Evolutionary conservation across 257 asterid species (phyloP).

Genomic region (Penstemon eatonii): DNA sequence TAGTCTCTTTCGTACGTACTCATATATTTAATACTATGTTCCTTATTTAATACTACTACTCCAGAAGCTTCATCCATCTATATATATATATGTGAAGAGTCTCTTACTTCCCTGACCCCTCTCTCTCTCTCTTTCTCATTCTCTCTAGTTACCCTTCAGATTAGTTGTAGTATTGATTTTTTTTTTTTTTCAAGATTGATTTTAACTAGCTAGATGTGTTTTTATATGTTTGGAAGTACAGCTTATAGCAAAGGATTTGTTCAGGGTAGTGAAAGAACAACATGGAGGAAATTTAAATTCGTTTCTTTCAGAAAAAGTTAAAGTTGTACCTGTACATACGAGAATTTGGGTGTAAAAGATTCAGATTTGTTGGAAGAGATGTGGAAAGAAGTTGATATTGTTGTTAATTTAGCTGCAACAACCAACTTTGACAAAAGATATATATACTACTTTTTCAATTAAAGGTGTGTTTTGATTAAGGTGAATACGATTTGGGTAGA

Average conservation of each 20-base stretch:
- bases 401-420: constrained; percentile 84
- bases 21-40: no score
- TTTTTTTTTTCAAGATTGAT: background rate
- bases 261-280: constrained; percentile 51
- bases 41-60: no score
- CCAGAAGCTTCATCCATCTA: no score
- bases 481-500: no score
- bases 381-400: constrained; percentile 64
- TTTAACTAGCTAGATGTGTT: background rate
- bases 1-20: no score
- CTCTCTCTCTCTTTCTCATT: no score
- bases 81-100: no score
- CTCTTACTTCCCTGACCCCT: no score
- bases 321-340: constrained; percentile 41
- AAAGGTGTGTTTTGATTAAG: no score
- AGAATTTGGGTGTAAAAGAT: constrained; percentile 66
- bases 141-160: no score
- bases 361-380: constrained; percentile 54
- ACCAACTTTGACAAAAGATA: constrained; percentile 86
- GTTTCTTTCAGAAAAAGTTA: constrained; percentile 39
- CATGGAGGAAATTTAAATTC: constrained; percentile 35
- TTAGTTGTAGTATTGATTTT: background rate
- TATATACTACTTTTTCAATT: no score
- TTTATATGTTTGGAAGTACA: constrained; percentile 7
- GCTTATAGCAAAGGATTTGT: constrained; percentile 60